Evolutionary conservation across 139 green algal genomes (phyloP), one percentile per base, ranked within the genome.

Genomic region (Tetraselmis chui): DNA sequence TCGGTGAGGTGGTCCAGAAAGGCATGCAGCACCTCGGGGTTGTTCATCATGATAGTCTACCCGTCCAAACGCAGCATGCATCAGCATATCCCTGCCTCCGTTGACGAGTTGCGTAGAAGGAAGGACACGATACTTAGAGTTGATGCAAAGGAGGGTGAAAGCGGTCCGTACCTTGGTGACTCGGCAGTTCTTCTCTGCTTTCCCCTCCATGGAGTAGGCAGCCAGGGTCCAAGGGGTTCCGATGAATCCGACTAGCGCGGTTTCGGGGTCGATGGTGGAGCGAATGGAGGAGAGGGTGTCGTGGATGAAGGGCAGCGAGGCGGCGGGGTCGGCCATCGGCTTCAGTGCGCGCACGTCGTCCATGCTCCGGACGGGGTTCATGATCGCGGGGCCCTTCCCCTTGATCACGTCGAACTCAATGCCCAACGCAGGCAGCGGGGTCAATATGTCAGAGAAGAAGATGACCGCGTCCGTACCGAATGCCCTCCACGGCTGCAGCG

Each of bases 361-460:
- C 84, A 93, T 93, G 79, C 84, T 85, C 76, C 86, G 82, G 0
- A 96, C 59, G 5, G 90, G 90, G 30, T 89, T 85, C 11, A 91
- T 86, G 32, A 99, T 96, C 75, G 94, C 80, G 0, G 96, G 96
- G 0, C 96, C 96, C 87, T 96, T 98, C 83, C 94, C 94, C 86
- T 97, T 97, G 80, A 98, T 86, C 5, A 99, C 93, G 83, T 99
- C 97, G 88, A 99, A 99, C 82, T 99, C 96, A 27, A 99, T 94
- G 81, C 97, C 97, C 67, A 99, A 79, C 1, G 95, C 93, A 23
- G 97, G 97, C 80, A 99, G 91, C 0, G 96, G 96, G 1, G 97
- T 99, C 27, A 99, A 90, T 81, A 99, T 99, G 88, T 99, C 97
- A 59, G 89, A 96, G 91, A 99, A 99, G 89, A 99, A 97, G 89